Evolutionary conservation across 352 stramenopile species (phyloP).

Genomic region (Pythium rhizo-oryzae): DNA sequence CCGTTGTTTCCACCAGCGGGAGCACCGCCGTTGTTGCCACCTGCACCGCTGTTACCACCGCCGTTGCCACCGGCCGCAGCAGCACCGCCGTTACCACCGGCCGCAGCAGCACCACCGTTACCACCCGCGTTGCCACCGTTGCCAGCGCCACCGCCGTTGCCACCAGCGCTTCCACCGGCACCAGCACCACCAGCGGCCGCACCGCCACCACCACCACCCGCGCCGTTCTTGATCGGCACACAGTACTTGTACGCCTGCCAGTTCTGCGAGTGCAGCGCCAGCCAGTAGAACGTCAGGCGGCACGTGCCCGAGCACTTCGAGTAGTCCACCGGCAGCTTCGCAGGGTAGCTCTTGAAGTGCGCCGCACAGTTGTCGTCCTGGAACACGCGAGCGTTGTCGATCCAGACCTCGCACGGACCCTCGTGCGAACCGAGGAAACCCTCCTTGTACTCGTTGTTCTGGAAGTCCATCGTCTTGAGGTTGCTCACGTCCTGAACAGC

Average conservation of each 20-base stretch:
- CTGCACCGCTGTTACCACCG: too few relatives aligned
- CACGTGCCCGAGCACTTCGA: constrained; percentile 43
- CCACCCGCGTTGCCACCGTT: too few relatives aligned
- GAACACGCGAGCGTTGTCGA: constrained; percentile 33
- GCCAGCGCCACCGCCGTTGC: too few relatives aligned
- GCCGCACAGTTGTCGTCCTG: constrained; percentile 45
- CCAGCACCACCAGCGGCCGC: too few relatives aligned
- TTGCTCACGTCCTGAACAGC: constrained; percentile 18
- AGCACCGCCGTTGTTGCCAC: too few relatives aligned
- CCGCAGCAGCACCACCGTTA: too few relatives aligned
- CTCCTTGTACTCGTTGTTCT: constrained; percentile 51
- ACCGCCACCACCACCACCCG: too few relatives aligned
- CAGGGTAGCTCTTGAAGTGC: constrained; percentile 41
- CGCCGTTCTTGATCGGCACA: constrained; percentile 29
- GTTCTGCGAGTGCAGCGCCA: constrained; percentile 31
- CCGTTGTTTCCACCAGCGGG: too few relatives aligned
- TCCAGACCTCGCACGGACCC: constrained; percentile 33
- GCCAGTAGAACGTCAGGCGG: constrained; percentile 44
- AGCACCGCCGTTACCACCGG: too few relatives aligned
- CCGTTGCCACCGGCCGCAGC: too few relatives aligned
- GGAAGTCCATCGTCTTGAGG: constrained; percentile 34
- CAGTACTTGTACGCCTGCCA: constrained; percentile 41
- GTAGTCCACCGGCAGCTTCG: constrained; percentile 52
- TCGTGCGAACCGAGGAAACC: constrained; percentile 47
- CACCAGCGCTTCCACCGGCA: too few relatives aligned